Conservation (phyloP, 2,329 filamentous ascomycete species). For the Raffaelea deltoideospora region DNA sequence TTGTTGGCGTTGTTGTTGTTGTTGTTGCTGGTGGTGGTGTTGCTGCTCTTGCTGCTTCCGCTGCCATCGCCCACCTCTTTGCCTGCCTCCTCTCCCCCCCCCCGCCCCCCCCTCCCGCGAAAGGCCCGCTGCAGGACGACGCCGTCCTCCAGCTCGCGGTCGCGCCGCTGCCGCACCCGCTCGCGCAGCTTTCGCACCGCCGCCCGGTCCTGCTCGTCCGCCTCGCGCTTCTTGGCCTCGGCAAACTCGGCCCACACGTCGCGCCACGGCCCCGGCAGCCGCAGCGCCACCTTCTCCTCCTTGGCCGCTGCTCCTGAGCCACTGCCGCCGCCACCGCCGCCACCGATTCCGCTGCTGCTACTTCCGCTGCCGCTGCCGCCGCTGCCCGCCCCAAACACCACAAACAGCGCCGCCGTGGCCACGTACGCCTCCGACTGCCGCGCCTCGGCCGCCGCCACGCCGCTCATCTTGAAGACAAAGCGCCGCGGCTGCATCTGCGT, state of each 20-base stretch:
- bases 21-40: no score
- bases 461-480: constrained; percentile 58
- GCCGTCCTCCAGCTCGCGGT: constrained; percentile 56
- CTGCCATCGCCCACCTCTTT: constrained; percentile 17
- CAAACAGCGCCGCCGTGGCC: constrained; percentile 68
- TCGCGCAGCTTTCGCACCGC: constrained; percentile 52
- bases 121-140: constrained; percentile 68
- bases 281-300: constrained; percentile 72
- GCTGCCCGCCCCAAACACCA: constrained; percentile 63
- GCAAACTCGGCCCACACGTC: constrained; percentile 74
- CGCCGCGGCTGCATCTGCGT: constrained; percentile 29
- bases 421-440: constrained; percentile 80
- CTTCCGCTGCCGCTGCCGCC: constrained; percentile 58
- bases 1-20: constrained; percentile 7
- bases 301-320: constrained; percentile 64
- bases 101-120: constrained; percentile 38
- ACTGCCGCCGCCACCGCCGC: constrained; percentile 71
- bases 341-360: constrained; percentile 77
- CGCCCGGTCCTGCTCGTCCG: constrained; percentile 55
- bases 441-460: constrained; percentile 55
- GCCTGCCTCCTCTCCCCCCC: constrained; percentile 27
- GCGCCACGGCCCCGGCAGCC: constrained; percentile 66
- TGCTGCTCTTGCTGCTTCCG: no score
- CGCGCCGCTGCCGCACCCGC: constrained; percentile 52
- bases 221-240: constrained; percentile 51